Percentiles rank a stretch among this genome's conserved stretches.
Conservation (phyloP, 2,329 filamentous ascomycete species). For the Didymella exigua region DNA sequence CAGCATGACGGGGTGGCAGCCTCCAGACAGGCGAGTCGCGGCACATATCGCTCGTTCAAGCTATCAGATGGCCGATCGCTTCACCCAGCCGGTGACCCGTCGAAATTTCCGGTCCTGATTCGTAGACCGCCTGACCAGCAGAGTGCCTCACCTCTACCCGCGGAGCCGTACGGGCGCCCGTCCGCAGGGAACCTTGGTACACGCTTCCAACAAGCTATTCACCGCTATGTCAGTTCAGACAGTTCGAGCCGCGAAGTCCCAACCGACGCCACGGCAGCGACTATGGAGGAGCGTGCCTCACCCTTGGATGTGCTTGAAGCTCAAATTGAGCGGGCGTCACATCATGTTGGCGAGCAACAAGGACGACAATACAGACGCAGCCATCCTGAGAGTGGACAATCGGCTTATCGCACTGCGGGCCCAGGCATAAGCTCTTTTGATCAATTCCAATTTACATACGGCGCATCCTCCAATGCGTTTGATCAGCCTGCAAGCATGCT, state of each 20-base stretch:
- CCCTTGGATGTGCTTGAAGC: constrained; percentile 5
- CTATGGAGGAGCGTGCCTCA: neutral
- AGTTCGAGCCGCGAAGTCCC: neutral
- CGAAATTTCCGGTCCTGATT: neutral
- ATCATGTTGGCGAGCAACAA: constrained; percentile 2
- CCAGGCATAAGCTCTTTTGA: neutral
- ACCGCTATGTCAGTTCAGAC: neutral
- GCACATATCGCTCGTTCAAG: constrained; percentile 30
- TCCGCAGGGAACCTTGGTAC: constrained; percentile 10
- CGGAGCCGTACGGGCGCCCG: constrained; percentile 29
- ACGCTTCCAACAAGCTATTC: neutral
- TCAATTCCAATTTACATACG: neutral
- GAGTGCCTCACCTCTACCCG: constrained; percentile 25
- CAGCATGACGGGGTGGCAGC: constrained; percentile 32
- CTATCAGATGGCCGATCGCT: constrained; percentile 17
- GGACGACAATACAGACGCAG: neutral
- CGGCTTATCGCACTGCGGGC: neutral
- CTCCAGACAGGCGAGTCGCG: constrained; percentile 23
- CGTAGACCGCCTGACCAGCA: neutral
- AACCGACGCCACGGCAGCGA: neutral
- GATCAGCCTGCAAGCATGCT: neutral
- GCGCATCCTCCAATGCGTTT: neutral
- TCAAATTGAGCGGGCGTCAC: constrained; percentile 5
- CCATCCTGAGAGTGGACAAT: neutral
- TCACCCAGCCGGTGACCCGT: neutral